These are phyloP conservation scores for Neurospora sublineolata DNA, from an alignment of 495 filamentous ascomycete species.

Conservation along the genomic window DNA sequence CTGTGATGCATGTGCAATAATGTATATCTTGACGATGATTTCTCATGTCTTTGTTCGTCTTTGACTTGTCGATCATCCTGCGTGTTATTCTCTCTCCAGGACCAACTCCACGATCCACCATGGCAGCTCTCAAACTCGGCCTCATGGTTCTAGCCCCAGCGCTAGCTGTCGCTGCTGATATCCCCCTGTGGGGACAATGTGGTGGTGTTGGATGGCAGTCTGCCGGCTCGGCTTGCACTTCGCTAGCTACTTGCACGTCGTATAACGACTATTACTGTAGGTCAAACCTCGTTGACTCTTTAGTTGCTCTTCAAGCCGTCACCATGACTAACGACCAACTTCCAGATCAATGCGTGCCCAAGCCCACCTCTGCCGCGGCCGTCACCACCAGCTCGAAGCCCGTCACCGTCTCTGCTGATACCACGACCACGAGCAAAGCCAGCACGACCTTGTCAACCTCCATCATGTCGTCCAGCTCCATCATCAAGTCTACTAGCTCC, in stretches of 20 bases:
- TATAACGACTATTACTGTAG: constrained; percentile 14
- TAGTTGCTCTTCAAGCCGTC: neutral
- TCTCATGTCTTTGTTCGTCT: neutral
- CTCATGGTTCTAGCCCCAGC: constrained; percentile 5
- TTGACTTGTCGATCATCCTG: neutral
- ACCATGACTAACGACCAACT: neutral
- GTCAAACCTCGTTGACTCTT: neutral
- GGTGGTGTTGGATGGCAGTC: constrained; percentile 9
- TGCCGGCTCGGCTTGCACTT: constrained; percentile 7
- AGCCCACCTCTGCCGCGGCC: neutral
- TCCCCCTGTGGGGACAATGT: constrained; percentile 8
- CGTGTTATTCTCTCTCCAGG: neutral
- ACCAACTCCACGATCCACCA: neutral
- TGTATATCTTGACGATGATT: neutral
- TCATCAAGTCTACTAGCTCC: neutral
- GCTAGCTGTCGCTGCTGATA: neutral
- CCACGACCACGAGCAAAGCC: neutral
- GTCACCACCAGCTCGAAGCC: neutral
- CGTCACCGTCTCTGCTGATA: neutral
- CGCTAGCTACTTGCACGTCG: constrained; percentile 8
- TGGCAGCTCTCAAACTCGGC: neutral
- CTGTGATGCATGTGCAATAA: neutral
- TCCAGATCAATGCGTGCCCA: neutral
- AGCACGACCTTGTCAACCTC: neutral
- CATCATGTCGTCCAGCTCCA: neutral